Evolutionary conservation across 1,284 basidiomycete genomes (phyloP), one percentile per base, ranked within the genome.

Genomic region (Irpex sp.): DNA sequence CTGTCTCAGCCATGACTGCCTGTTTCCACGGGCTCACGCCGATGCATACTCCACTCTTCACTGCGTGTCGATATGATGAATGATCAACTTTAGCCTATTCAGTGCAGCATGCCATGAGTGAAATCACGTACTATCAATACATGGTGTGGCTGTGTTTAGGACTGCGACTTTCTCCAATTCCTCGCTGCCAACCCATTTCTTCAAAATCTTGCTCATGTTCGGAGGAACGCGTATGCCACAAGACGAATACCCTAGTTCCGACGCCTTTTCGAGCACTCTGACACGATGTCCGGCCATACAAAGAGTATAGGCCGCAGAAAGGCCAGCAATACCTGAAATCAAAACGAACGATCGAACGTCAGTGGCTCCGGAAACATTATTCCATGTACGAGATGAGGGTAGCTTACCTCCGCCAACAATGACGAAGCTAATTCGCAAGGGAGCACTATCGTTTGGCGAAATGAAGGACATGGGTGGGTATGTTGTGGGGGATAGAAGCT

Each of bases 1-100:
- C 84, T 0, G 80, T 79, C 63, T 85, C 84, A 57, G 77, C 72
- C 61, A 87, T 77, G 5, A 86, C 76, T 36, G 82, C 79, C 58
- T 82, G 77, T 61, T 77, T 75, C 81, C 83, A 86, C 61, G 79
- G 76, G 19, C 82, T 67, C 59, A 71, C 71, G 19, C 84, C 85
- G 15, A 81, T 67, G 51, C 73, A 62, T 49, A 81, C 73, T 13
- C 78, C 79, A 1, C 77, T 77, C 49, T 77, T 74, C 54, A 78
- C 84, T 84, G 67, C 21, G 11, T 55, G 46, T 36, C 31, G n/a
- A 31, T n/a, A 47, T 51, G 19, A 43, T 9, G 26, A 26, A 58
- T 39, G 57, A n/a, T 9, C 15, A 37, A 15, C 8, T 11, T 11
- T n/a, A 8, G 19, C 56, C 56, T 17, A n/a, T 8, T 36, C 37